A percentile compares a stretch with the other conserved stretches of the same genome.
Conservation (phyloP, 1,139 yeast genomes). For the Pneumocystis carinii region DNA sequence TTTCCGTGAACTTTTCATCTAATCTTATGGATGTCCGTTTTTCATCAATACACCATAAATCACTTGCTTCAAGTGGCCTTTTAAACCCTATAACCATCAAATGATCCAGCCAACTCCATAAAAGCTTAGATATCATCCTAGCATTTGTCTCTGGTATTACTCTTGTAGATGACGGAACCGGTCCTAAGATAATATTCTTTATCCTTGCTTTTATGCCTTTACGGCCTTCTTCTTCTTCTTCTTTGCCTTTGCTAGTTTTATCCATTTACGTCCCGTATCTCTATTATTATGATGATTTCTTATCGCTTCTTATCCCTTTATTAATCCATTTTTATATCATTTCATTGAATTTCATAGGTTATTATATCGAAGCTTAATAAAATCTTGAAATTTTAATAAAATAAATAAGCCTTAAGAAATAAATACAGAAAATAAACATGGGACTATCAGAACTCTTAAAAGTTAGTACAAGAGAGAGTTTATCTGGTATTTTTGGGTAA, state of each 20-base stretch:
- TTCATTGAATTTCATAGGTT: no score
- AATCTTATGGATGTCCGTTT: slow-evolving; percentile 31
- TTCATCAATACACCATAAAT: slow-evolving; percentile 40
- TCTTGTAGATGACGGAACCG: neutral
- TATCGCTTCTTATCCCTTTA: no score
- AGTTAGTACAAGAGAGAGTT: neutral
- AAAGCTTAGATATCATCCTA: slow-evolving; percentile 60
- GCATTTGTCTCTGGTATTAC: slow-evolving; percentile 30
- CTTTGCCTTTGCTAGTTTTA: neutral
- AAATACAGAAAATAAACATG: neutral
- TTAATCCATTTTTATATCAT: no score
- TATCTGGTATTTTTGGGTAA: neutral
- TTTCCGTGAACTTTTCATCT: slow-evolving; percentile 29
- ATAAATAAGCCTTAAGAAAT: neutral
- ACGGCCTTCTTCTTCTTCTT: neutral
- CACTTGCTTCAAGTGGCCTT: slow-evolving; percentile 50
- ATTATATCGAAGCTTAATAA: no score
- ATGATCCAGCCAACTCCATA: slow-evolving; percentile 86
- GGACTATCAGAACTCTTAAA: neutral
- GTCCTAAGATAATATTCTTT: neutral
- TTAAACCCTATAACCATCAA: slow-evolving; percentile 69
- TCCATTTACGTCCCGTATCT: no score
- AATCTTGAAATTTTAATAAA: no score
- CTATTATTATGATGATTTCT: no score
- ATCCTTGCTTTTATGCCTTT: neutral